Conservation (phyloP, 2,329 filamentous ascomycete genomes). For the Aspergillus quadricinctus region DNA sequence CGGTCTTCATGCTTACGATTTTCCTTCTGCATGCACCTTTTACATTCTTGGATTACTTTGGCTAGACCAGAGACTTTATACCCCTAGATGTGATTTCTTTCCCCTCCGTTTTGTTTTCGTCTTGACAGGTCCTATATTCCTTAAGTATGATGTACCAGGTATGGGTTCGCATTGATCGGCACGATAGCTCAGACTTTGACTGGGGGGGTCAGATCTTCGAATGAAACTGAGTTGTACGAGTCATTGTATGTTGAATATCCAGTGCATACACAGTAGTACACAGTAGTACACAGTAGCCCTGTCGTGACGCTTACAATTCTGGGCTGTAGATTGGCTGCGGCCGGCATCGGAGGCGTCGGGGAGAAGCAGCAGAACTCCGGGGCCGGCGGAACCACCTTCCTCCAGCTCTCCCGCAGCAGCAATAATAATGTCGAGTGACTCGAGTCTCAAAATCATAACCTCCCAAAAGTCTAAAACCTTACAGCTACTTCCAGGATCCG, state of each 20-base stretch:
- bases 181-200: not conserved
- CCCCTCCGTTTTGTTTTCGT: not conserved
- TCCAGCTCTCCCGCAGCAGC: not conserved
- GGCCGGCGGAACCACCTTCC: constrained; percentile 1
- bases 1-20: constrained; percentile 1
- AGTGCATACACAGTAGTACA: not conserved
- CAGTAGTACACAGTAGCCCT: too few species aligned
- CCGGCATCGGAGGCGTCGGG: constrained; percentile 8
- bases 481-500: not conserved
- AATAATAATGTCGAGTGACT: not conserved
- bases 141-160: not conserved
- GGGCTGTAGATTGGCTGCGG: constrained; percentile 10
- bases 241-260: not conserved
- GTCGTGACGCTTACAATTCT: constrained; percentile 9
- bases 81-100: not conserved
- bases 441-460: not conserved
- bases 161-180: not conserved
- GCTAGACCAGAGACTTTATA: constrained; percentile 1
- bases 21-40: not conserved
- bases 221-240: not conserved
- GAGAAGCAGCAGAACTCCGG: constrained; percentile 3
- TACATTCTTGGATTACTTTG: constrained; percentile 1
- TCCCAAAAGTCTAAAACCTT: not conserved
- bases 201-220: not conserved
- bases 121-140: not conserved